phyloP scores from a whole-genome alignment of 495 filamentous ascomycete species.

The Aspergillus hancockii region DNA sequence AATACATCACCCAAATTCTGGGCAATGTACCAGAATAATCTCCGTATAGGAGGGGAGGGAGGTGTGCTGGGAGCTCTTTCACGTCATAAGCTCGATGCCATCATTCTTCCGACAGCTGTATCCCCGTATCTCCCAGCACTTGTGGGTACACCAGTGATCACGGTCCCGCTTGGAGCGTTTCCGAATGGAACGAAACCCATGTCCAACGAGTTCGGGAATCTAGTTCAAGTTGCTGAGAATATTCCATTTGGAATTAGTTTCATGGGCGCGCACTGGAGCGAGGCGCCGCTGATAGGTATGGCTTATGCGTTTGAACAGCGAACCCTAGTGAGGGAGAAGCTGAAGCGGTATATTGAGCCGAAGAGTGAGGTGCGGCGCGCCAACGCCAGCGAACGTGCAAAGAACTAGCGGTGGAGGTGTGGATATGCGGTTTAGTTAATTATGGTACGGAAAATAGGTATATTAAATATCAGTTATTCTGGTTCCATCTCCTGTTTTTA shows the following conservation, averaged over 20 bases:
- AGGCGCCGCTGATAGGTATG: constrained; percentile 61
- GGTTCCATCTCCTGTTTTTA: too few species aligned
- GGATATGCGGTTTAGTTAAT: too few species aligned
- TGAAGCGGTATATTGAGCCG: constrained; percentile 51
- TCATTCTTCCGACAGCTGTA: constrained; percentile 51
- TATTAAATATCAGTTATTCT: too few species aligned
- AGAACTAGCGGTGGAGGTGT: too few species aligned
- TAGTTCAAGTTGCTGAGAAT: constrained; percentile 47
- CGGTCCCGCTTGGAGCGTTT: constrained; percentile 54
- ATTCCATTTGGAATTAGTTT: constrained; percentile 63
- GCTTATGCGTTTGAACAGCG: constrained; percentile 70
- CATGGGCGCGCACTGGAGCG: constrained; percentile 55
- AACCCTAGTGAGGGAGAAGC: constrained; percentile 49
- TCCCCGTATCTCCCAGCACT: constrained; percentile 46
- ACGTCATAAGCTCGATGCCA: constrained; percentile 48
- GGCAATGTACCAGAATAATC: constrained; percentile 42
- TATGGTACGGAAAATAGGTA: too few species aligned
- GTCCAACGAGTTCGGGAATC: constrained; percentile 36
- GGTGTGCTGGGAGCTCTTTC: constrained; percentile 51
- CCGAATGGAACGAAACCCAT: constrained; percentile 44
- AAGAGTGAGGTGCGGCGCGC: constrained; percentile 37
- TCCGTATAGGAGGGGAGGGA: constrained; percentile 47
- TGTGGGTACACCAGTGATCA: constrained; percentile 51
- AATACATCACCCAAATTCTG: constrained; percentile 46
- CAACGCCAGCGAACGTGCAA: too few species aligned